Evolutionary conservation across 805 yeast species (phyloP), one percentile per base, ranked within the genome.

Genomic region (Kuraishia ogatae): DNA sequence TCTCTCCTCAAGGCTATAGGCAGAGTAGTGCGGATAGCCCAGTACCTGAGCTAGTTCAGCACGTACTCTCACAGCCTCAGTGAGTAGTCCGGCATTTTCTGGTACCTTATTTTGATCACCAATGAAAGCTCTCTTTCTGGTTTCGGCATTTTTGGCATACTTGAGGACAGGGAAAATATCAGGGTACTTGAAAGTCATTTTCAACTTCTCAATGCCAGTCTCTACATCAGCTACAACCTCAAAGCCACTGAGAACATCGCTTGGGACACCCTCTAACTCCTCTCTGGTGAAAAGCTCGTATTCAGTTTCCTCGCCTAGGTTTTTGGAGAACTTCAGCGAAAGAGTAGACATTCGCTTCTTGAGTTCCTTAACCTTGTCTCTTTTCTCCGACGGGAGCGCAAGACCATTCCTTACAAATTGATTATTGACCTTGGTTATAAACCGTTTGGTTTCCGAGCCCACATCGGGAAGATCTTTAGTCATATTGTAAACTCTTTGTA

Each of bases 101-200:
- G 84, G 79, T 50, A 78, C 81, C 62, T 87, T 85, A 66, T 82
- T 80, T 66, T 85, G 89, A 66, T 84, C 85, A 28, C 85, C 90
- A 50, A 79, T 62, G 61, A 76, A 85, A 1, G 90, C 89, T 13
- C 68, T 64, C 63, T 80, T 83, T 71, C 96, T 80, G 2, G 94
- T 87, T 21, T 78, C 79, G 49, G 83, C 77, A 59, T 70, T 71
- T 55, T 76, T 74, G 49, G 96, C 92, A 66, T 83, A 83, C 66
- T 87, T 86, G 67, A 87, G 68, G n/a, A 86, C 85, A 1, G 96
- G 96, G 58, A 85, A 72, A 51, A 85, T 68, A 64, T 89, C 96
- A 1, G 96, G 94, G 63, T 86, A 87, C 67, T 89, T 88, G 73
- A 81, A 87, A 1, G 94, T 85, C 75, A 89, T 85, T 64, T 85